Evolutionary conservation across 139 green algal genomes (phyloP).

Genomic region (Limnomonas spitsbergensis): DNA sequence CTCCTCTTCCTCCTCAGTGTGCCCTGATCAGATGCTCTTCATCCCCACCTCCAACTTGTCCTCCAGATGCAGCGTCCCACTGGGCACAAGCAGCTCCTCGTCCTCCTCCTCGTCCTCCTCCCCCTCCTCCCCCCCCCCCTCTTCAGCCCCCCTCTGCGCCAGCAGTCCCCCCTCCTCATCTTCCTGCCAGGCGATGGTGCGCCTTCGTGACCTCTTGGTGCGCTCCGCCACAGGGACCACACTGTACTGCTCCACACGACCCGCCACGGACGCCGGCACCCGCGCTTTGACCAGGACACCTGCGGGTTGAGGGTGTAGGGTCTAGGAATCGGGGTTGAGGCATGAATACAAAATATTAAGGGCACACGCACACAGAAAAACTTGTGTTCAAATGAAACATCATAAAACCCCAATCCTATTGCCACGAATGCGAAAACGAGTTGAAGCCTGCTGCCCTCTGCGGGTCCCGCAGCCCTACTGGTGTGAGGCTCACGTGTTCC

Average conservation of each 20-base stretch:
- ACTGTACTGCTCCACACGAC: constrained; percentile 13
- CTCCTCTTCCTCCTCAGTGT: too few relatives aligned
- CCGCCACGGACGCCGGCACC: constrained; percentile 17
- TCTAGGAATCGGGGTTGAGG: neutral
- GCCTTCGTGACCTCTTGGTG: neutral
- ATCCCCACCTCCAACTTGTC: too few relatives aligned
- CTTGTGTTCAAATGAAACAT: neutral
- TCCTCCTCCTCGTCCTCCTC: neutral
- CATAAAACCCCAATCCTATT: neutral
- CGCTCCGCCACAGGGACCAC: neutral
- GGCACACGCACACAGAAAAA: too few relatives aligned
- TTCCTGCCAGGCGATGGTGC: neutral
- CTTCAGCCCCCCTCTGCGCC: too few relatives aligned
- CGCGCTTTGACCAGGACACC: neutral
- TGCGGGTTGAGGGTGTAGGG: too few relatives aligned
- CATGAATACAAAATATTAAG: neutral
- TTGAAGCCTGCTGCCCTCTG: too few relatives aligned
- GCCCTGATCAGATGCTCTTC: too few relatives aligned
- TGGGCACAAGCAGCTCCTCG: too few relatives aligned
- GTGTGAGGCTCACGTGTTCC: too few relatives aligned
- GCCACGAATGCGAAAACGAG: too few relatives aligned
- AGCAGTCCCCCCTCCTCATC: neutral
- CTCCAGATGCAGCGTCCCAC: too few relatives aligned
- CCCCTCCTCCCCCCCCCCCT: neutral
- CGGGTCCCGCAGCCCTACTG: too few relatives aligned